These are phyloP conservation scores for Penicillium dipodomyicola DNA, from an alignment of 495 filamentous ascomycete genomes.

Conservation along the genomic window DNA sequence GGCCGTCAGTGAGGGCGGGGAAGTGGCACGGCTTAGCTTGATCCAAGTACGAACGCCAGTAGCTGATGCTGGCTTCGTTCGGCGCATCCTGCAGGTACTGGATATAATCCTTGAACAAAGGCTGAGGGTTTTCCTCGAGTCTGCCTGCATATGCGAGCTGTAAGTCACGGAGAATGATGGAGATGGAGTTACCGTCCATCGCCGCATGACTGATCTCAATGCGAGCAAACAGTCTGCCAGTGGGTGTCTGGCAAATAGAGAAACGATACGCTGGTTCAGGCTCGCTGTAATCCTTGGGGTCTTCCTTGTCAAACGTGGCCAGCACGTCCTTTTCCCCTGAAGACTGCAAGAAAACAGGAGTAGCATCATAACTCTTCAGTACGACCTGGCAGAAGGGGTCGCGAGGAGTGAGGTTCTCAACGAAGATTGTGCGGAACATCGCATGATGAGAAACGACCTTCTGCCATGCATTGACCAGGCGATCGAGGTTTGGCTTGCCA, in stretches of 20 bases:
- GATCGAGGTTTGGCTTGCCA: constrained; percentile 32
- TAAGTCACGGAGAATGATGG: constrained; percentile 47
- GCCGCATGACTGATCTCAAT: constrained; percentile 58
- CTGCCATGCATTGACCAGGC: constrained; percentile 48
- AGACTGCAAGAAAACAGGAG: constrained; percentile 38
- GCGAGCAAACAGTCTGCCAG: constrained; percentile 44
- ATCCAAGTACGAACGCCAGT: constrained; percentile 53
- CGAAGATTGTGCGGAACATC: constrained; percentile 53
- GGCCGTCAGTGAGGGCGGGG: constrained; percentile 43
- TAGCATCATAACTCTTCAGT: constrained; percentile 37
- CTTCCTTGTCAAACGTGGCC: constrained; percentile 33
- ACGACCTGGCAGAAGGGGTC: constrained; percentile 53
- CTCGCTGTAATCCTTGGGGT: constrained; percentile 36
- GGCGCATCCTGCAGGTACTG: constrained; percentile 41
- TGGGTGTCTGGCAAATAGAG: constrained; percentile 44
- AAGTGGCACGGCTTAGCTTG: constrained; percentile 53
- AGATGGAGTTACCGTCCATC: constrained; percentile 51
- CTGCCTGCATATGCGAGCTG: constrained; percentile 47
- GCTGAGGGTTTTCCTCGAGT: constrained; percentile 33
- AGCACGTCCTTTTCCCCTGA: constrained; percentile 31
- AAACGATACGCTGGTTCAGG: constrained; percentile 48
- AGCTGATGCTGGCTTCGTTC: constrained; percentile 42
- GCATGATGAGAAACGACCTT: constrained; percentile 49
- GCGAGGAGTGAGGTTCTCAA: constrained; percentile 43
- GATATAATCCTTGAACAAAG: constrained; percentile 56